Evolutionary conservation across 2,329 filamentous ascomycete genomes (phyloP).

Genomic region (Verruconis gallopava): DNA sequence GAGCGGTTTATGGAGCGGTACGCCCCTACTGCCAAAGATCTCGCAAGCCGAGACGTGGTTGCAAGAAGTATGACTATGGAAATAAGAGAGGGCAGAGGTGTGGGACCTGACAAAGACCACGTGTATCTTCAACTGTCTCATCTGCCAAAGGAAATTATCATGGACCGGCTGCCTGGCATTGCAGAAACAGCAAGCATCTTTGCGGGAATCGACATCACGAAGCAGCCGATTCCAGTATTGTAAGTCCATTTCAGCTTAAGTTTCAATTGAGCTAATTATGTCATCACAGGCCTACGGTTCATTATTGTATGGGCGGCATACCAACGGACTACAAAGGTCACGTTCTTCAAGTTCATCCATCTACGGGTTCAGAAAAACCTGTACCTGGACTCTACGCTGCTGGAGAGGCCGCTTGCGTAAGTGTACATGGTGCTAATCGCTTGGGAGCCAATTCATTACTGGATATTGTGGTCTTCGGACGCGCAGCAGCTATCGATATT

Average conservation of each 20-base stretch:
- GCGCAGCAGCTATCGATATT: constrained; percentile 32
- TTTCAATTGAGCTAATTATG: constrained; percentile 1
- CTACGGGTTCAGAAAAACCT: constrained; percentile 25
- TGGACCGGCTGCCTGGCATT: constrained; percentile 35
- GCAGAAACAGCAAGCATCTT: constrained; percentile 39
- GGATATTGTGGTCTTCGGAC: constrained; percentile 38
- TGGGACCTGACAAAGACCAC: constrained; percentile 34
- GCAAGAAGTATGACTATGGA: constrained; percentile 37
- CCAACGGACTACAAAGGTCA: constrained; percentile 38
- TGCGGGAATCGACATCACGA: constrained; percentile 36
- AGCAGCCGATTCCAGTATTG: constrained; percentile 36
- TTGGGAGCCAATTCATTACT: constrained; percentile 37
- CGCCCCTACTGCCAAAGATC: constrained; percentile 37
- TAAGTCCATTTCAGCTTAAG: too few species aligned
- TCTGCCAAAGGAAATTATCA: constrained; percentile 33
- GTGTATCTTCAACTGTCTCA: constrained; percentile 36
- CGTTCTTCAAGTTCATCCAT: constrained; percentile 28
- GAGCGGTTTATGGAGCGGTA: constrained; percentile 41
- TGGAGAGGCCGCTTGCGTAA: constrained; percentile 36
- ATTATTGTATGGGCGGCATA: constrained; percentile 40
- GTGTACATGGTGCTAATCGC: constrained; percentile 36
- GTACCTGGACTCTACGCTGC: constrained; percentile 36
- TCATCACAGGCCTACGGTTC: constrained; percentile 31
- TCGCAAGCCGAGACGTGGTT: constrained; percentile 36
- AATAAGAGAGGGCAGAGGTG: constrained; percentile 34